Percentiles rank a stretch among this genome's conserved stretches.
Evolutionary conservation across 116 monocot genomes (phyloP).

Genomic region (Cymodocea nodosa): DNA sequence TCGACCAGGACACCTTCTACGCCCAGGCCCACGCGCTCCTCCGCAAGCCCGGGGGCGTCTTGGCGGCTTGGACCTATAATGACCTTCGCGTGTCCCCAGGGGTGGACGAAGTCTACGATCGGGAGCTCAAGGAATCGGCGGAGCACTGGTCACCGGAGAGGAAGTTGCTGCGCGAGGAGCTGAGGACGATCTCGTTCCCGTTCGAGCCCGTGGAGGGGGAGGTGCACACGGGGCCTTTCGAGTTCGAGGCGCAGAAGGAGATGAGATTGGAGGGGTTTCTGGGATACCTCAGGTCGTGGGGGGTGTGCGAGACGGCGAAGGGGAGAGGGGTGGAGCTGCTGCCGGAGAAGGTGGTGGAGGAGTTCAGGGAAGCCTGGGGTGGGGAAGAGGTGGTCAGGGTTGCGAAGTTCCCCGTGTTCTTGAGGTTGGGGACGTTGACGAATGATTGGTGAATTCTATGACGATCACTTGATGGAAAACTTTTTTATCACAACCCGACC

Average conservation of each 20-base stretch:
- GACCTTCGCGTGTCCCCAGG: conserved; percentile 19
- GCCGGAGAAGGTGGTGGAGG: conserved; percentile 26
- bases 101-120: conserved; percentile 26
- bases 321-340: conserved; percentile 60
- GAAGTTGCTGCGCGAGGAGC: conserved; percentile 40
- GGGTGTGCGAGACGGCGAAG: conserved; percentile 72
- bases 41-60: conserved; percentile 32
- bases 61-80: conserved; percentile 86
- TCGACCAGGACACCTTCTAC: conserved; percentile 61
- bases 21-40: conserved; percentile 24
- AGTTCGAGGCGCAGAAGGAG: conserved; percentile 31
- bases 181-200: conserved; percentile 49
- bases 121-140: conserved; percentile 9
- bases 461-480: too few relatives aligned
- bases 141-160: conserved; percentile 49
- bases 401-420: conserved; percentile 35
- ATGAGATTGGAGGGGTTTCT: conserved; percentile 40
- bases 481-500: too few relatives aligned
- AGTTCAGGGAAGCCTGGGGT: conserved; percentile 52
- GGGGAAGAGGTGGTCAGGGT: conserved; percentile 16
- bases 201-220: conserved; percentile 58
- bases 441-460: too few relatives aligned
- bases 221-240: conserved; percentile 52
- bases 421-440: conserved; percentile 53
- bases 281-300: conserved; percentile 68